A percentile compares a stretch with the other conserved stretches of the same genome.
Conservation (phyloP, 805 yeast species). For the Candida tallmaniae region DNA sequence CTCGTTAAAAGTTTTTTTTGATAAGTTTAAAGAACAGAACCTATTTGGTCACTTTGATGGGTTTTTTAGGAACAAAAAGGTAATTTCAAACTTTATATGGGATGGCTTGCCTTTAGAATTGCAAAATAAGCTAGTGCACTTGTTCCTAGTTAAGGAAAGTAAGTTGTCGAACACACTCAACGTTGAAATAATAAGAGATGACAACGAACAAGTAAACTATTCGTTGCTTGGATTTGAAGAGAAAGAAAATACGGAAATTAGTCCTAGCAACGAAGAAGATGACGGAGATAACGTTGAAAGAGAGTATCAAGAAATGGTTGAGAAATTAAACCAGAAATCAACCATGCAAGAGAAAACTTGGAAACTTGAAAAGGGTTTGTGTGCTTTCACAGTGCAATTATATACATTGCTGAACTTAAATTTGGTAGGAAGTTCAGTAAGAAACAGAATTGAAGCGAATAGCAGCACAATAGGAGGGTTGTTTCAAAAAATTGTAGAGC, state of each 20-base stretch:
- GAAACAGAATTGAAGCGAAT: conserved; percentile 35
- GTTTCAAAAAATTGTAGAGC: conserved; percentile 20
- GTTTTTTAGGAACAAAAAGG: conserved; percentile 22
- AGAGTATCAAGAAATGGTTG: conserved; percentile 1
- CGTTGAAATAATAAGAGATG: conserved; percentile 45
- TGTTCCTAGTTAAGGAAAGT: conserved; percentile 49
- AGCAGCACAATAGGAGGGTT: conserved; percentile 29
- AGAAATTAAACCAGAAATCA: conserved; percentile 1
- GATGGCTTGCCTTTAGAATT: conserved; percentile 23
- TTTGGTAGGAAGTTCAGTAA: conserved; percentile 21
- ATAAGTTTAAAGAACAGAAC: conserved; percentile 23
- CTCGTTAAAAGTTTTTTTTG: conserved; percentile 29
- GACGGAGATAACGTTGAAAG: conserved; percentile 9
- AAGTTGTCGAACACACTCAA: conserved; percentile 33
- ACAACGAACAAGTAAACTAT: conserved; percentile 36
- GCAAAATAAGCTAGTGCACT: conserved; percentile 30
- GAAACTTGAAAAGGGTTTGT: conserved; percentile 38
- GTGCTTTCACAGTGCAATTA: conserved; percentile 39
- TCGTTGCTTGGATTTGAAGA: background rate
- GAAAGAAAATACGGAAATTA: background rate
- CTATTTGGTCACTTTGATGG: conserved; percentile 28
- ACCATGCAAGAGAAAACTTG: conserved; percentile 17
- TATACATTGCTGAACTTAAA: conserved; percentile 29
- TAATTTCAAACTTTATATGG: conserved; percentile 15
- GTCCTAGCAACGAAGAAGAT: conserved; percentile 10